A percentile compares a stretch with the other conserved stretches of the same genome.
These are phyloP conservation scores for Glaciozyma antarctica DNA, from an alignment of 768 basidiomycete species.

Conservation along the genomic window DNA sequence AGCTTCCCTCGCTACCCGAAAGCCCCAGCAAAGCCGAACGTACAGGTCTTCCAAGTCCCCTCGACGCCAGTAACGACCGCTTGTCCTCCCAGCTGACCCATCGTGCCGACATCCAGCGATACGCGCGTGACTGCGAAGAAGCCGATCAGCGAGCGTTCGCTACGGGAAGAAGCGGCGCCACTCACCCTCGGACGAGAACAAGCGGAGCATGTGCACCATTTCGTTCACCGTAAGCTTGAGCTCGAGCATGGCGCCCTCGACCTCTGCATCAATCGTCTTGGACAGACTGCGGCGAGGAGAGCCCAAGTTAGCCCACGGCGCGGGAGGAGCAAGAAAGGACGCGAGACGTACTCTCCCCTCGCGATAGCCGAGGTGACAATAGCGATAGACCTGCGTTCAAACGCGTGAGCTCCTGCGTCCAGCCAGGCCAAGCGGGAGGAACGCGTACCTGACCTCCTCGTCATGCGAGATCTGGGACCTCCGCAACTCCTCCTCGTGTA, in stretches of 20 bases:
- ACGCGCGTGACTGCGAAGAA: slow-evolving; percentile 53
- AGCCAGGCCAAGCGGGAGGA: too few relatives aligned
- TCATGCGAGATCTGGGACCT: slow-evolving; percentile 27
- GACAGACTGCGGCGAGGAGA: slow-evolving; percentile 38
- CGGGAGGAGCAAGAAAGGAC: neutral
- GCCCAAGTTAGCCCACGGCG: too few relatives aligned
- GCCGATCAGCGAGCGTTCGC: neutral
- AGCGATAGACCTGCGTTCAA: slow-evolving; percentile 28
- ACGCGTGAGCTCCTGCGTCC: neutral
- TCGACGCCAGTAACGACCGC: slow-evolving; percentile 42
- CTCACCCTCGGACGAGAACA: slow-evolving; percentile 71
- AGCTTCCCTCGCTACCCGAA: neutral
- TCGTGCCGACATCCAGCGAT: slow-evolving; percentile 43
- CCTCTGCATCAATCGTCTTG: slow-evolving; percentile 45
- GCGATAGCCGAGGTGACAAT: slow-evolving; percentile 34
- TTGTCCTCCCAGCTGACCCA: slow-evolving; percentile 57
- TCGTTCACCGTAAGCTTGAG: slow-evolving; percentile 41
- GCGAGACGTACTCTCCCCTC: slow-evolving; percentile 20
- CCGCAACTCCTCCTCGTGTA: slow-evolving; percentile 27
- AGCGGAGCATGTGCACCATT: slow-evolving; percentile 61
- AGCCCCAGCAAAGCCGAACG: neutral
- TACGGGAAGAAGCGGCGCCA: neutral
- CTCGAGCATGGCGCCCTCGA: slow-evolving; percentile 46
- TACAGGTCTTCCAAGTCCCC: slow-evolving; percentile 52
- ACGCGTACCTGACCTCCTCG: slow-evolving; percentile 28